Conservation (phyloP, 148 eudicot genomes). For the Simmondsia chinensis region DNA sequence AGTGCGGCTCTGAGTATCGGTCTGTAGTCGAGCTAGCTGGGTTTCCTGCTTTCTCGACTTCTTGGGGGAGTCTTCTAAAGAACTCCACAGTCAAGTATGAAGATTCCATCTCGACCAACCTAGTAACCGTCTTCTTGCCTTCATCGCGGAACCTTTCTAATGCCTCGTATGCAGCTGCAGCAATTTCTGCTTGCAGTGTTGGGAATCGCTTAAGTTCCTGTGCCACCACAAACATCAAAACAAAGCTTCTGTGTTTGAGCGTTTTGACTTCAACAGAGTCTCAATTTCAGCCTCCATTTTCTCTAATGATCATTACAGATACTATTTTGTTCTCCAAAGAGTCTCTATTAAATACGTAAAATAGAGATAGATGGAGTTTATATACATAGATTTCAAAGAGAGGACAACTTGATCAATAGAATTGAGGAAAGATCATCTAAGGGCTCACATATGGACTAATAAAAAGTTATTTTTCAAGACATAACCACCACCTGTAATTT, state of each 20-base stretch:
- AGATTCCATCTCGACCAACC: constrained; percentile 71
- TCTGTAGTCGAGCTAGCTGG: constrained; percentile 30
- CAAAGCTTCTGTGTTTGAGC: neutral
- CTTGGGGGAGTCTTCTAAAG: constrained; percentile 62
- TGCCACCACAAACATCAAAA: constrained; percentile 1
- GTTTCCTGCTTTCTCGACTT: constrained; percentile 37
- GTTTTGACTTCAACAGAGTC: too few relatives aligned
- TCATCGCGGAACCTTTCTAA: constrained; percentile 66
- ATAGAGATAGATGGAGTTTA: too few relatives aligned
- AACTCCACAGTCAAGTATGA: constrained; percentile 66
- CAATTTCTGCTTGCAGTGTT: constrained; percentile 44
- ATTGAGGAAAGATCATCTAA: too few relatives aligned
- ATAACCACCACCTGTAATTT: too few relatives aligned
- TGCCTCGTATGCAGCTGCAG: constrained; percentile 48
- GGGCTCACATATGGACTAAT: too few relatives aligned
- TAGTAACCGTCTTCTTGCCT: constrained; percentile 48
- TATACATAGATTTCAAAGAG: too few relatives aligned
- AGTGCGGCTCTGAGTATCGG: constrained; percentile 50
- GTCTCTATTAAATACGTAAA: too few relatives aligned
- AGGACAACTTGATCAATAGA: too few relatives aligned
- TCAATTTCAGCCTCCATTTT: too few relatives aligned
- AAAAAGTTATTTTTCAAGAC: too few relatives aligned
- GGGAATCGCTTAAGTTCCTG: constrained; percentile 75
- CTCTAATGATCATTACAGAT: too few relatives aligned
- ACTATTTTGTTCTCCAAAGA: too few relatives aligned